Evolutionary conservation across 352 stramenopile genomes (phyloP).

Genomic region (Phytophthora sp.): DNA sequence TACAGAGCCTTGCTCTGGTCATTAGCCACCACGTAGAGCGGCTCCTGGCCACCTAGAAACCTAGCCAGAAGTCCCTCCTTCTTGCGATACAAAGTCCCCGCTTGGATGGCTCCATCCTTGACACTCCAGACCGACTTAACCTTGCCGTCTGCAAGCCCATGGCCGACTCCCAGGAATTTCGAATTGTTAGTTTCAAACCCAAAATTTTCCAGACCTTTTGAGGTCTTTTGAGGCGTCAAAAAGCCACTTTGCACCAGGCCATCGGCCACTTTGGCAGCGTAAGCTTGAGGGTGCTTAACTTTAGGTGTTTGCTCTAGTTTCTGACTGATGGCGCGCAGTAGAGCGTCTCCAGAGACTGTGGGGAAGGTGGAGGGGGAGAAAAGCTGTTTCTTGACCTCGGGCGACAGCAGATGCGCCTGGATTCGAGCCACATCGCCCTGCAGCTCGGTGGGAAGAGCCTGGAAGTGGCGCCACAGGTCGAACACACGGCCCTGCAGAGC

Average conservation of each 20-base stretch:
- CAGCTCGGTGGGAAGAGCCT: slow-evolving; percentile 31
- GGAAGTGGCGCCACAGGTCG: slow-evolving; percentile 43
- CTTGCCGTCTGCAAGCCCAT: slow-evolving; percentile 18
- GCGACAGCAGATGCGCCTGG: slow-evolving; percentile 20
- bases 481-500: slow-evolving; percentile 49
- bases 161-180: slow-evolving; percentile 30
- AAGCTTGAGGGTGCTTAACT: slow-evolving; percentile 4
- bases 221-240: slow-evolving; percentile 31
- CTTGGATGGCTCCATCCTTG: slow-evolving; percentile 43
- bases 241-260: slow-evolving; percentile 44
- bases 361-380: slow-evolving; percentile 34
- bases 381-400: slow-evolving; percentile 24
- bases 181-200: slow-evolving; percentile 21
- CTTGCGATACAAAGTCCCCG: slow-evolving; percentile 34
- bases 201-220: slow-evolving; percentile 29
- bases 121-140: slow-evolving; percentile 39
- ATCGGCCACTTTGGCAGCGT: slow-evolving; percentile 34
- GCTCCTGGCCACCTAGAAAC: slow-evolving; percentile 27
- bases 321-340: slow-evolving; percentile 32
- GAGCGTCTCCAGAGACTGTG: slow-evolving; percentile 21
- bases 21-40: slow-evolving; percentile 38
- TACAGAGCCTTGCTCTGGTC: slow-evolving; percentile 33
- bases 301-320: slow-evolving; percentile 24
- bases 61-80: slow-evolving; percentile 33
- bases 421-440: slow-evolving; percentile 24